Percentiles rank a stretch among this genome's conserved stretches.
These are phyloP conservation scores for Rhizophora mangle DNA, from an alignment of 345 rosid species.

Conservation along the genomic window DNA sequence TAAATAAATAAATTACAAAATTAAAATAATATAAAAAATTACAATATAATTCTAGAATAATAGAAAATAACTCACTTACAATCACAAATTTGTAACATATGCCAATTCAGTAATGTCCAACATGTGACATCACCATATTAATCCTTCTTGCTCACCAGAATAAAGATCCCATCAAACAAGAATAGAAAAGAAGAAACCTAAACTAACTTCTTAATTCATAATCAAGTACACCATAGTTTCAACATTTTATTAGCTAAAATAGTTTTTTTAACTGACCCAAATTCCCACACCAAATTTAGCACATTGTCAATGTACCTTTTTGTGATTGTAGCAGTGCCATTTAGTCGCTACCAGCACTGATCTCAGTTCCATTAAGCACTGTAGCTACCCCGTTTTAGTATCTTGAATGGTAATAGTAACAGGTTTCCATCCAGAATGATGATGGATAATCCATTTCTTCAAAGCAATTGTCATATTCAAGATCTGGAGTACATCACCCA, in stretches of 20 bases:
- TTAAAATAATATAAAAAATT: too few relatives aligned
- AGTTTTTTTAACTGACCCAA: slow-evolving; percentile 11
- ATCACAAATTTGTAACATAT: slow-evolving; percentile 4
- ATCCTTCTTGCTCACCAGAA: slow-evolving; percentile 8
- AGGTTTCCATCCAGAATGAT: slow-evolving; percentile 27
- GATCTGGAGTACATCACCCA: slow-evolving; percentile 25
- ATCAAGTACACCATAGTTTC: background rate
- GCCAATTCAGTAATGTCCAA: background rate
- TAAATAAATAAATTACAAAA: too few relatives aligned
- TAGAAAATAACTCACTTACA: background rate
- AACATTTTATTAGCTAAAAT: slow-evolving; percentile 5
- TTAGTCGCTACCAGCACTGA: slow-evolving; percentile 11
- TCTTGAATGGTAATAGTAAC: slow-evolving; percentile 8
- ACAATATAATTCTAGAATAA: too few relatives aligned
- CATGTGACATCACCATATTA: background rate
- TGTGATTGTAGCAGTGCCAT: slow-evolving; percentile 19
- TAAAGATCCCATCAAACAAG: slow-evolving; percentile 2
- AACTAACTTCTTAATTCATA: background rate
- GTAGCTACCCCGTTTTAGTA: slow-evolving; percentile 25
- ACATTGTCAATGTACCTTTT: background rate
- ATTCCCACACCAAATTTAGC: background rate
- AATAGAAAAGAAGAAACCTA: slow-evolving; percentile 1
- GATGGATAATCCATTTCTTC: slow-evolving; percentile 25
- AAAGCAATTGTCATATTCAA: slow-evolving; percentile 16
- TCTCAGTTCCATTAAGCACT: slow-evolving; percentile 21